Conservation (phyloP, 768 basidiomycete species). For the Pholiota microspora region DNA sequence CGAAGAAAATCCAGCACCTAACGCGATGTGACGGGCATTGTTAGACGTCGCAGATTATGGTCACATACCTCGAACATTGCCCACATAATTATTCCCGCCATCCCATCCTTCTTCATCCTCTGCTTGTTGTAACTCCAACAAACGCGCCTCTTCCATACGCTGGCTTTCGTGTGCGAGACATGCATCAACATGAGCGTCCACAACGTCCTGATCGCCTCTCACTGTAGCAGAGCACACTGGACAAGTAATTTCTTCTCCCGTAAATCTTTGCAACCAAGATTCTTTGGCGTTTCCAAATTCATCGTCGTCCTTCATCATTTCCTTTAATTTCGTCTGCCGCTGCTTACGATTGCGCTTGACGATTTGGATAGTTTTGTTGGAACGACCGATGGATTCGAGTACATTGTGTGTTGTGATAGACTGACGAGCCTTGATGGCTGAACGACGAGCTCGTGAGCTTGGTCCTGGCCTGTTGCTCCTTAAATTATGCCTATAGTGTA, state of each 20-base stretch:
- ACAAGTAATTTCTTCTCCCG: conserved; percentile 51
- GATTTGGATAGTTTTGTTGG: conserved; percentile 54
- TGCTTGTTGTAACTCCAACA: conserved; percentile 29
- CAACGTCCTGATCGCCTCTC: conserved; percentile 66
- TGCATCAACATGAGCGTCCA: conserved; percentile 80
- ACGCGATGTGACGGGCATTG: not conserved
- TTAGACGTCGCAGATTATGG: conserved; percentile 5
- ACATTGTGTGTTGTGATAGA: conserved; percentile 26
- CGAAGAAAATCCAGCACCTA: conserved; percentile 74
- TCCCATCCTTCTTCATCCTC: conserved; percentile 32
- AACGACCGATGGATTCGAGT: conserved; percentile 31
- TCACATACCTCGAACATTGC: conserved; percentile 43
- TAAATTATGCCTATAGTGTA: conserved; percentile 1
- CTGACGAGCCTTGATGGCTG: conserved; percentile 39
- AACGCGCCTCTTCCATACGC: conserved; percentile 40
- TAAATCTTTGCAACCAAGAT: conserved; percentile 27
- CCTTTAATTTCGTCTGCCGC: conserved; percentile 64
- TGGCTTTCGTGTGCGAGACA: conserved; percentile 62
- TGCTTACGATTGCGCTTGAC: conserved; percentile 71
- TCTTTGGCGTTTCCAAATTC: conserved; percentile 31
- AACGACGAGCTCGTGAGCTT: conserved; percentile 36
- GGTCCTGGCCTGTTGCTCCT: conserved; percentile 26
- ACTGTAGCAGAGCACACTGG: conserved; percentile 64
- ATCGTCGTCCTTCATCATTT: conserved; percentile 63
- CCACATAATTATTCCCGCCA: conserved; percentile 39